Base-by-base conservation (phyloP, 331 rosid genomes). In the Malus hybrid region DNA sequence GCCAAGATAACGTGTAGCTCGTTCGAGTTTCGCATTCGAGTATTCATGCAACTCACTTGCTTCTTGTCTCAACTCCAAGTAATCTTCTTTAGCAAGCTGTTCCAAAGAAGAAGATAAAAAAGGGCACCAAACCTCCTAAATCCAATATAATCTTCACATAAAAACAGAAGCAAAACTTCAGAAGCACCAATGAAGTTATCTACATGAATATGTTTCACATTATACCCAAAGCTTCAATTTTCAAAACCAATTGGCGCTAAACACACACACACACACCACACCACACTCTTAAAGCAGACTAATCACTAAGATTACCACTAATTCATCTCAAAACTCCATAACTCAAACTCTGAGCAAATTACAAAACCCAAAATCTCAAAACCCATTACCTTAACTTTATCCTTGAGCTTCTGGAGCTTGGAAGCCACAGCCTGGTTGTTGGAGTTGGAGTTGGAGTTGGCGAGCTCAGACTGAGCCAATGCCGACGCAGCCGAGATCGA, bases 11-110 rank as follows among this genome's bases (percentile, higher is more conserved):
- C 96, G 90, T 32, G 97, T 92, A 76, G 89, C 97, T 81, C 97
- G 85, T 20, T 92, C 96, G 28, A 95, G 93, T 82, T 95, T 92
- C 28, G 97, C 97, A 85, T 92, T 92, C 10, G 96, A 92, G 75
- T 95, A 95, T 73, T 90, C 97, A 70, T 90, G 95, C 80, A 95
- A 92, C 83, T 92, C 99, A 82, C 87, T 88, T 67, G 96, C 97
- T 80, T 95, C 97, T 85, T 94, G 97, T 75, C 90, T 88, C 80
- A 94, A 81, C 80, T 82, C 93, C 80, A 89, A 73, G 89, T 86
- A 90, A 79, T 92, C 99, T 65, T 92, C 96, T 82, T 78, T 95
- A 67, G 96, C 99, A 76, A 86, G 90, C 99, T 95, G 92, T 74
- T 70, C 83, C 87, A 80, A 29, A 88, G 77, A 42, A 70, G 75